phyloP scores from a whole-genome alignment of 208 protist genomes.

The Endotrypanum monterogeii region DNA sequence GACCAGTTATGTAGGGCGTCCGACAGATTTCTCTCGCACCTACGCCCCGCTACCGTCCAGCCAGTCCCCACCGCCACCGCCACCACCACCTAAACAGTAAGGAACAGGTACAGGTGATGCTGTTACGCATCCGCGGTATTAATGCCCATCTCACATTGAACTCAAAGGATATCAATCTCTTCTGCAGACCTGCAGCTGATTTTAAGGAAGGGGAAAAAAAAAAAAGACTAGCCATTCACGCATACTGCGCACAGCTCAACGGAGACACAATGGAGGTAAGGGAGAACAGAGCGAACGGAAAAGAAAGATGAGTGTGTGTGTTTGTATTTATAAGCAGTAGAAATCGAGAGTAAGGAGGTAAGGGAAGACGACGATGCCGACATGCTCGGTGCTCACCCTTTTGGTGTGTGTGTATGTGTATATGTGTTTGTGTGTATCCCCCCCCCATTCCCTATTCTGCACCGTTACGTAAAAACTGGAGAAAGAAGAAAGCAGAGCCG shows the following conservation, averaged over 20 bases:
- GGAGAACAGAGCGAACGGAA: background rate
- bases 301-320: background rate
- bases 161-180: background rate
- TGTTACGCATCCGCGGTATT: background rate
- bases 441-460: background rate
- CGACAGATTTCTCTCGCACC: background rate
- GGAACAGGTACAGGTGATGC: background rate
- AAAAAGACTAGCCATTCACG: background rate
- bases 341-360: background rate
- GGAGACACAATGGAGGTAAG: background rate
- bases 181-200: background rate
- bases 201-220: background rate
- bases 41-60: background rate
- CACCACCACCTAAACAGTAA: background rate
- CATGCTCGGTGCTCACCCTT: background rate
- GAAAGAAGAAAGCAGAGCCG: conserved; percentile 1
- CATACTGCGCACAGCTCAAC: background rate
- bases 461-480: background rate
- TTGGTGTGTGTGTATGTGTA: too few species aligned
- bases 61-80: too few species aligned
- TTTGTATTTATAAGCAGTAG: conserved; percentile 8
- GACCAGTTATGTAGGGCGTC: background rate
- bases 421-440: too few species aligned
- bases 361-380: background rate
- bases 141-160: too few species aligned